Evolutionary conservation across 139 green algal species (phyloP).

Genomic region (Trebouxia sp.): DNA sequence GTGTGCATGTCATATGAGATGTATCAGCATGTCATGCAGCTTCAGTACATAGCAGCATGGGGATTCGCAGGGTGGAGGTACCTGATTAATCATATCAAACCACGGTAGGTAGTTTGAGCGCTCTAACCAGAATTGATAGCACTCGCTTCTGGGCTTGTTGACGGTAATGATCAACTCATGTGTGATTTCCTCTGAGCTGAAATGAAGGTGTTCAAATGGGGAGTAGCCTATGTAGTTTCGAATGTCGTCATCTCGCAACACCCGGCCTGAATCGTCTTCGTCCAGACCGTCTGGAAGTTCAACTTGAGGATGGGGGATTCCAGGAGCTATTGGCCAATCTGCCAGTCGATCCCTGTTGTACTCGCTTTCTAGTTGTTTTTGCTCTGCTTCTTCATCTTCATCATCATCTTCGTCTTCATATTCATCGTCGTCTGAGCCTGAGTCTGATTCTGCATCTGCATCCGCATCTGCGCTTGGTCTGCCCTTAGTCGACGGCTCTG

Average conservation of each 20-base stretch:
- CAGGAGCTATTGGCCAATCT: no score
- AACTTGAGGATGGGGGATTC: no score
- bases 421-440: neutral
- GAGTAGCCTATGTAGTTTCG: constrained; percentile 21
- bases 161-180: constrained; percentile 27
- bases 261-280: no score
- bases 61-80: neutral
- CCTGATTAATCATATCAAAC: constrained; percentile 33
- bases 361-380: no score
- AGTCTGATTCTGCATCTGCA: no score
- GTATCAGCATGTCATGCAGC: no score
- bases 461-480: no score
- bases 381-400: neutral
- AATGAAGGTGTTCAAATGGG: constrained; percentile 34
- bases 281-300: no score
- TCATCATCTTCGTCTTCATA: neutral
- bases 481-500: no score
- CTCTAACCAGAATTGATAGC: constrained; percentile 26
- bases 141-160: neutral
- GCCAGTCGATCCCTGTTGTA: no score
- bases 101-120: constrained; percentile 28
- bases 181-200: neutral
- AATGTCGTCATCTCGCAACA: constrained; percentile 8
- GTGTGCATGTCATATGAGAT: no score
- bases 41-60: neutral